These are phyloP conservation scores for Quillaja saponaria DNA, from an alignment of 306 rosid species.

Conservation along the genomic window DNA sequence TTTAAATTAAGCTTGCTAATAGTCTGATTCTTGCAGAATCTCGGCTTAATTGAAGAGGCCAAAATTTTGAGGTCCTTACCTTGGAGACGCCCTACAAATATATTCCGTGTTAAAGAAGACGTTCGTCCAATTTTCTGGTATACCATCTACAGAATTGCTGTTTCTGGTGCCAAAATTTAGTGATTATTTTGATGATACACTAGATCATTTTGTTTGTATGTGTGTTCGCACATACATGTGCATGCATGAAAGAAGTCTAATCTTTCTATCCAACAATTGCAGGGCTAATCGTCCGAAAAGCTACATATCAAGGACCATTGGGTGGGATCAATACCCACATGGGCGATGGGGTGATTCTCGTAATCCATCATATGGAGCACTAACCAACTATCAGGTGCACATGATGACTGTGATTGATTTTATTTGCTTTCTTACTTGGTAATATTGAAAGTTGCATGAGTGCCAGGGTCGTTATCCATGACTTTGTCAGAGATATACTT, in stretches of 20 bases:
- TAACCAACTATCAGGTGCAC: slow-evolving; percentile 82
- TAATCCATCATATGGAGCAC: slow-evolving; percentile 88
- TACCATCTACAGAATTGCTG: slow-evolving; percentile 19
- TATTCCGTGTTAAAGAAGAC: slow-evolving; percentile 75
- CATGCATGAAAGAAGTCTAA: slow-evolving; percentile 32
- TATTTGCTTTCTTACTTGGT: slow-evolving; percentile 5
- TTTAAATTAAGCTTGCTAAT: slow-evolving; percentile 22
- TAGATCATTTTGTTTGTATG: not conserved
- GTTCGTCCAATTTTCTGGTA: slow-evolving; percentile 97
- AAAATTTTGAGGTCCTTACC: slow-evolving; percentile 76
- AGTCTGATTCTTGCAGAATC: slow-evolving; percentile 60
- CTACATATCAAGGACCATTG: slow-evolving; percentile 88
- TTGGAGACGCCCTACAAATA: slow-evolving; percentile 91
- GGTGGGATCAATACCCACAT: slow-evolving; percentile 97
- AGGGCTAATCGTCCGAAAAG: slow-evolving; percentile 99
- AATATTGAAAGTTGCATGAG: not conserved
- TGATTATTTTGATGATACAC: not conserved
- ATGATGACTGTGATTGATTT: slow-evolving; percentile 17
- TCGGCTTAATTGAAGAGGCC: slow-evolving; percentile 88
- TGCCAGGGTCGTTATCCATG: slow-evolving; percentile 6
- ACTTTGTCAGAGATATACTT: not conserved
- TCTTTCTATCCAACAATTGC: slow-evolving; percentile 31
- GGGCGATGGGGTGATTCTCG: slow-evolving; percentile 95
- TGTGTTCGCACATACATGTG: not conserved
- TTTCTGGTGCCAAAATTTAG: slow-evolving; percentile 15